Base-by-base conservation (phyloP, 1,284 basidiomycete species). In the Apiotrichum sp. region DNA sequence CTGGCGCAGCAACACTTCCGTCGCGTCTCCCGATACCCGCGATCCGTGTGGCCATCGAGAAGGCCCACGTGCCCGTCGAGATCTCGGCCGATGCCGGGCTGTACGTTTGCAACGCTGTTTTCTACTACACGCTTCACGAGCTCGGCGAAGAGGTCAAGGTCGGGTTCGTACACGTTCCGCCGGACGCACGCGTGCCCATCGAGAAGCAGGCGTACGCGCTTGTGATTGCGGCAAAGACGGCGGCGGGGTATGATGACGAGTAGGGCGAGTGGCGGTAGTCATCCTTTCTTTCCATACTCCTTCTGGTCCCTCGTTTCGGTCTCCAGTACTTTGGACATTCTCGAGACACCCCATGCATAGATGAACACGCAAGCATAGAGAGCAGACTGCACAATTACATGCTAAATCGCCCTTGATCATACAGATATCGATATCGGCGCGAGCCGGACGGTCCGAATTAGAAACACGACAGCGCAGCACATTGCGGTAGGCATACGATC, bases 61-160 rank as follows among this genome's bases (percentile, higher is more conserved):
- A 8, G 2, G 48, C 48, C 9, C 44, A 48, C 9, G 55, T 61
- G 40, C 51, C 53, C n/a, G 53, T 41, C 22, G 48, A 46, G 35
- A 39, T 53, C 47, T 53, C 50, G 9, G 7, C 47, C 41, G 47
- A 55, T 22, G 59, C 59, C 1, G 59, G 59, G 5, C 50, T 44
- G n/a, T 61, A 53, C 32, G 59, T 61, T 6, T 61, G 59, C 56
- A 61, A 61, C 48, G 11, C 51, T 35, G 50, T 61, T 42, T 53
- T 61, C 53, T 61, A 58, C 47, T 43, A 39, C 6, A 50, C 47
- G 3, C 50, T 59, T 11, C 47, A 50, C 7, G 42, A 43, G 7
- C 9, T 54, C 6, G 40, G 48, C 0, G 52, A 50, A 9, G 43
- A 33, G 8, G 31, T 44, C 13, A 40, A 47, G 36, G 51, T 43